Conservation (phyloP, 306 rosid genomes). For the Prunus kanzakura region DNA sequence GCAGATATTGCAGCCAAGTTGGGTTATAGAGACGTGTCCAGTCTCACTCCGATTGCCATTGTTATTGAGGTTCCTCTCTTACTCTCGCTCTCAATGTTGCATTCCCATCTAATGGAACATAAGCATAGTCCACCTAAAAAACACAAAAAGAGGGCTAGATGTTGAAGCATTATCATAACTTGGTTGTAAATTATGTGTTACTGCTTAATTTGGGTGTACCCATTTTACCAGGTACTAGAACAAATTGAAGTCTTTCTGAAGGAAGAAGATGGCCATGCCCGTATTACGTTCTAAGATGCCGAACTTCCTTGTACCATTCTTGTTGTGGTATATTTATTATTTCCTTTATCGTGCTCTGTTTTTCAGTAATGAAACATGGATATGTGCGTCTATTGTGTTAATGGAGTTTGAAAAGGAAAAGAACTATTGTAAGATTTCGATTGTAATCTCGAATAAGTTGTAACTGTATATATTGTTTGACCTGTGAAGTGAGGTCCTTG, state of each 20-base stretch:
- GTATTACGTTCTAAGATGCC: conserved; percentile 26
- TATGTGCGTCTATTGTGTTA: not conserved
- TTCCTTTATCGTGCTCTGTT: conserved; percentile 25
- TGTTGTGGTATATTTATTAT: not conserved
- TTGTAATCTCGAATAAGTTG: not conserved
- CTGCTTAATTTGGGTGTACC: conserved; percentile 1
- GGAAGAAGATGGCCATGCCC: conserved; percentile 38
- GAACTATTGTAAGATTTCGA: not conserved
- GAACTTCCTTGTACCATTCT: not conserved
- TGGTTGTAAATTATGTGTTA: conserved; percentile 3
- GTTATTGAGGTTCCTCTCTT: conserved; percentile 73
- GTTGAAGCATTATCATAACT: not conserved
- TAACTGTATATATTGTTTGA: not conserved
- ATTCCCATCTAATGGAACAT: not conserved
- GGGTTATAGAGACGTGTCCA: conserved; percentile 53
- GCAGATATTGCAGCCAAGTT: conserved; percentile 76
- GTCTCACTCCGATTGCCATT: conserved; percentile 70
- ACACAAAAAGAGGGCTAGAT: not conserved
- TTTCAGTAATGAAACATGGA: conserved; percentile 15
- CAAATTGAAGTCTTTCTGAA: conserved; percentile 60
- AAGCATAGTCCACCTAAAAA: too few species aligned
- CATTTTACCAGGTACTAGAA: conserved; percentile 68
- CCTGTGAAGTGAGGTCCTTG: too few species aligned
- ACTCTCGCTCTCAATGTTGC: conserved; percentile 23
- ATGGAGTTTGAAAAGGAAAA: not conserved